Base-by-base conservation (phyloP, 164 flowering plant species). In the Paratinospora sagittata region DNA sequence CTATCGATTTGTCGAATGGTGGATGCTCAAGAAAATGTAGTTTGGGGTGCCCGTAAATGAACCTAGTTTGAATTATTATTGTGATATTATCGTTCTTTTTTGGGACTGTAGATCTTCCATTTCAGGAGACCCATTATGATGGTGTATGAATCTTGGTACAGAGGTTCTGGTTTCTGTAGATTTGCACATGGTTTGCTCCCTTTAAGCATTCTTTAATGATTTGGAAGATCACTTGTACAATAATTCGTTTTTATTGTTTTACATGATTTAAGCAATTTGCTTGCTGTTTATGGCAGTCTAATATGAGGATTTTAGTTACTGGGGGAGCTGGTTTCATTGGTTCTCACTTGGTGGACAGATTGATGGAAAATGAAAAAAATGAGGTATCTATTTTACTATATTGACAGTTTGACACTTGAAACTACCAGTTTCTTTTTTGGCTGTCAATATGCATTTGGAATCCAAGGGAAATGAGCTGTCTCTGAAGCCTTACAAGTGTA, bases 281-380 rank as follows among this genome's bases (percentile, higher is more conserved):
- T 71, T 30, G 21, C 36, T 72, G 52, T 70, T 67, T 55, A 24
- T 78, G 37, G 52, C 82, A 88, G 92, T 78, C 90, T 21, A 88
- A 88, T 73, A 85, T 88, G 89, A 79, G 92, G 77, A 89, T 89
- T 69, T 78, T 93, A 81, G 87, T 94, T 17, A 90, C 98, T 60
- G 97, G 98, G 57, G 98, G 98, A 75, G 97, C 98, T 68, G 97
- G 98, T n/a, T 93, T 93, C 80, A 93, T 93, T 58, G 98, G 98
- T 13, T 91, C 96, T 64, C 98, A 93, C 66, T 70, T 94, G 5
- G 98, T 94, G 37, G 98, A 94, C 82, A 88, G 69, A 66, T 73
- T 94, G 78, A 90, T 93, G 86, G 84, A 87, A 77, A 85, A 89
- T 77, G 93, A 89, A 45, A 87, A 87, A 78, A 89, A 89, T 74